Evolutionary conservation across 106 monocot species (phyloP).

Genomic region (Xerophyta viscosa): DNA sequence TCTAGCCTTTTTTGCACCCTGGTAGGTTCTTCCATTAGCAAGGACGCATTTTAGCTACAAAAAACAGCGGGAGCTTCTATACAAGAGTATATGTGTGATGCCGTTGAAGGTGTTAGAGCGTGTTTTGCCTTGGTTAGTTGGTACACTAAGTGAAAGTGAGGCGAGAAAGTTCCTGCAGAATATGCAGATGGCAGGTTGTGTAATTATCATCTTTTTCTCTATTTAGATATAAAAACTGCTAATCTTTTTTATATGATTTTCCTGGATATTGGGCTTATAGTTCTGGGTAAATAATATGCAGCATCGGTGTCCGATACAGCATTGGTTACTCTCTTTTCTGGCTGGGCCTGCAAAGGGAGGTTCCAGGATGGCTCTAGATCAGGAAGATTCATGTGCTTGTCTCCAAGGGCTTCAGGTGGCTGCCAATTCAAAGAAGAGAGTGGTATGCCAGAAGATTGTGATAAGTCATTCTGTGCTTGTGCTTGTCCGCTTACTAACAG

Average conservation of each 20-base stretch:
- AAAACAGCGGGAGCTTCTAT: conserved; percentile 83
- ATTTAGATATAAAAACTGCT: background rate
- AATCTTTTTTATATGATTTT: background rate
- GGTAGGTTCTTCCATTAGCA: conserved; percentile 90
- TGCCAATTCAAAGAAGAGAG: conserved; percentile 16
- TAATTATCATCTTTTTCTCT: conserved; percentile 5
- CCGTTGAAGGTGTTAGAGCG: conserved; percentile 90
- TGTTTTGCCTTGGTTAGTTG: conserved; percentile 90
- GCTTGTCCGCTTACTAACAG: conserved; percentile 19
- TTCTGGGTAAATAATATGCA: conserved; percentile 30
- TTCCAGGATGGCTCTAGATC: conserved; percentile 37
- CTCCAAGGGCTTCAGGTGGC: conserved; percentile 19
- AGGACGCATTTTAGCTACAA: conserved; percentile 65
- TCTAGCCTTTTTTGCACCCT: background rate
- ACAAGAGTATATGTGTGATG: conserved; percentile 80
- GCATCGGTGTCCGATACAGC: conserved; percentile 67
- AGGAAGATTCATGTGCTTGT: conserved; percentile 54
- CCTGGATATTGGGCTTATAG: background rate
- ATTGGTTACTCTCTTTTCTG: conserved; percentile 86
- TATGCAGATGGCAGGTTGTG: conserved; percentile 78
- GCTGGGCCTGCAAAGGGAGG: conserved; percentile 96
- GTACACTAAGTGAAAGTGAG: conserved; percentile 62
- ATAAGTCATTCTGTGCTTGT: conserved; percentile 32
- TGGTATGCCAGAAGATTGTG: conserved; percentile 29
- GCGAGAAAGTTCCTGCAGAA: conserved; percentile 76